Evolutionary conservation across 2,329 filamentous ascomycete species (phyloP).

Genomic region (Paraphaeosphaeria minitans): DNA sequence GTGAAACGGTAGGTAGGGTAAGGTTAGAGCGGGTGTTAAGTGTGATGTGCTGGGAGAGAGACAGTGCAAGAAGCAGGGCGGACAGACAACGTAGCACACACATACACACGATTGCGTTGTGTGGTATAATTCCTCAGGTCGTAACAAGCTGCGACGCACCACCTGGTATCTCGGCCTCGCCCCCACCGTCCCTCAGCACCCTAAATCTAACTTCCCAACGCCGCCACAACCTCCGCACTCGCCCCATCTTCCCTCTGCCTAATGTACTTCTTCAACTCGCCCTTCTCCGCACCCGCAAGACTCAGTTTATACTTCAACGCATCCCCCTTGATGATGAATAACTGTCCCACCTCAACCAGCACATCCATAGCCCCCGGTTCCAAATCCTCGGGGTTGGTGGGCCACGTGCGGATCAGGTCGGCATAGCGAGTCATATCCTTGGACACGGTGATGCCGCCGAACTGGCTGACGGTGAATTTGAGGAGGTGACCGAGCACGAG

Average conservation of each 20-base stretch:
- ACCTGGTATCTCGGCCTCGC: too few species aligned
- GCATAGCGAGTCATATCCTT: conserved; percentile 96
- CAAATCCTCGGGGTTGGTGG: conserved; percentile 61
- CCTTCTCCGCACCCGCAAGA: conserved; percentile 51
- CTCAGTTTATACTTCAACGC: conserved; percentile 57
- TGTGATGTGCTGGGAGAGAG: too few species aligned
- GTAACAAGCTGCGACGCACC: too few species aligned
- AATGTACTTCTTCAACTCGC: conserved; percentile 80
- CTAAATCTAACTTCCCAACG: too few species aligned
- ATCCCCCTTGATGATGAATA: conserved; percentile 85
- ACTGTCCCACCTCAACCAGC: conserved; percentile 87
- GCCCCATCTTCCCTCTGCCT: conserved; percentile 82
- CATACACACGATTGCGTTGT: too few species aligned
- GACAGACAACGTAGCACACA: too few species aligned
- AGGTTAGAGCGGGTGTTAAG: too few species aligned
- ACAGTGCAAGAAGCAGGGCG: too few species aligned
- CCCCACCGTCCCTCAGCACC: too few species aligned
- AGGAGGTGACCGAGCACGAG: conserved; percentile 93
- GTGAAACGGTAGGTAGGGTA: too few species aligned
- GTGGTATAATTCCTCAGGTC: too few species aligned
- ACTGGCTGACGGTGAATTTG: conserved; percentile 89
- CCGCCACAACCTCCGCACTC: conserved; percentile 80
- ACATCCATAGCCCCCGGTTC: conserved; percentile 70
- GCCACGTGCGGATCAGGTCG: conserved; percentile 82
- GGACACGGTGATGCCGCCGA: conserved; percentile 90